A percentile compares a stretch with the other conserved stretches of the same genome.
phyloP scores from a whole-genome alignment of 768 basidiomycete genomes.

The Xanthoconium stramineum region DNA sequence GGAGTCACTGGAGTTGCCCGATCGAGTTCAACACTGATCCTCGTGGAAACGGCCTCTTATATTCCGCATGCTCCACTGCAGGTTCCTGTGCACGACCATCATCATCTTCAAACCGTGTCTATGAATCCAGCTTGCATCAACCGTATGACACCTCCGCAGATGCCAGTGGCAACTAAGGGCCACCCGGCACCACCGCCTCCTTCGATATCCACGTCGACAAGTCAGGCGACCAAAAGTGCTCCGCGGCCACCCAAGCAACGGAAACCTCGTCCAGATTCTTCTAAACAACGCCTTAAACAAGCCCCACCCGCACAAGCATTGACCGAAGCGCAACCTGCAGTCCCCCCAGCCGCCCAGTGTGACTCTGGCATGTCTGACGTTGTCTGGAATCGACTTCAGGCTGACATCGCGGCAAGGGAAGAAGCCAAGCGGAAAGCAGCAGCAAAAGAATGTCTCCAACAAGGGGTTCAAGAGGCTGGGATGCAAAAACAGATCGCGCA shows the following conservation, averaged over 20 bases:
- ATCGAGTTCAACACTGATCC: slow-evolving; percentile 1
- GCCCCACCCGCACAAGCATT: not conserved
- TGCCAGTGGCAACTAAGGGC: slow-evolving; percentile 23
- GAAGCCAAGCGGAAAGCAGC: slow-evolving; percentile 17
- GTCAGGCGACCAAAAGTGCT: slow-evolving; percentile 18
- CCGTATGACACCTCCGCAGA: slow-evolving; percentile 7
- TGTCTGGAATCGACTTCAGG: slow-evolving; percentile 51
- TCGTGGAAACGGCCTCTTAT: not conserved
- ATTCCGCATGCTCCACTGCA: not conserved
- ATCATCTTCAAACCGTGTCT: not conserved
- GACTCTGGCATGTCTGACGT: slow-evolving; percentile 54
- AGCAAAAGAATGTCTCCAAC: slow-evolving; percentile 19
- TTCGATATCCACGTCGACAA: slow-evolving; percentile 18
- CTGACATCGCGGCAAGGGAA: slow-evolving; percentile 28
- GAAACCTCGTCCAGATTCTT: not conserved
- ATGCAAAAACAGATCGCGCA: slow-evolving; percentile 13
- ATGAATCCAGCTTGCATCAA: slow-evolving; percentile 18
- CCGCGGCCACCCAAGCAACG: slow-evolving; percentile 12
- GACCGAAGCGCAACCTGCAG: slow-evolving; percentile 4
- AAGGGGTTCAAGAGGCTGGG: slow-evolving; percentile 15
- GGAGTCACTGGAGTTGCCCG: slow-evolving; percentile 1
- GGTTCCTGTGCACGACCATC: slow-evolving; percentile 3
- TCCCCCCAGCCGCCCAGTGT: slow-evolving; percentile 24
- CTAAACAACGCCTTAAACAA: not conserved
- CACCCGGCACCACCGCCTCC: slow-evolving; percentile 19